These are phyloP conservation scores for Cyclotella choctawhatcheeana DNA, from an alignment of 108 stramenopile species.

Conservation along the genomic window DNA sequence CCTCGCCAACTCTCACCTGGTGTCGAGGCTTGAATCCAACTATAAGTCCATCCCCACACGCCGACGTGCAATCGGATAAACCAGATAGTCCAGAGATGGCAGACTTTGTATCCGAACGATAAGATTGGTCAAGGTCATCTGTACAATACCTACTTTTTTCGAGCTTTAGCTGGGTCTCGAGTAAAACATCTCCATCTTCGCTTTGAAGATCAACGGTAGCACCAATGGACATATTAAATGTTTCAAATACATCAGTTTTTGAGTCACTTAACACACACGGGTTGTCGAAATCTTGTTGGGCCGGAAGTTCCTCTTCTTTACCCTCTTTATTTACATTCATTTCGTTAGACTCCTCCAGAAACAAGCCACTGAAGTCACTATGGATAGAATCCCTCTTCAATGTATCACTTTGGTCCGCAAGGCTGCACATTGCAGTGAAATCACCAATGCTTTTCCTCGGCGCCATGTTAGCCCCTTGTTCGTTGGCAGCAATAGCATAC, in stretches of 20 bases:
- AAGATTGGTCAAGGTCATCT: background rate
- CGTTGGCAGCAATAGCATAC: conserved; percentile 11
- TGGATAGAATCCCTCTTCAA: too few species aligned
- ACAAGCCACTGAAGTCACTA: background rate
- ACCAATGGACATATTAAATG: too few species aligned
- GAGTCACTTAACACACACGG: too few species aligned
- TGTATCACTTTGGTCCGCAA: conserved; percentile 3
- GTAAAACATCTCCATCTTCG: too few species aligned
- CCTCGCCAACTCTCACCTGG: too few species aligned
- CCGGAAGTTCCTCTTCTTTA: background rate
- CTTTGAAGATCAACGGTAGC: too few species aligned
- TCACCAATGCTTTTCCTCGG: conserved; percentile 27
- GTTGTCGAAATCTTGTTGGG: background rate
- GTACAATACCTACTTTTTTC: background rate
- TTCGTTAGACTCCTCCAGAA: background rate
- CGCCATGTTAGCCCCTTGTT: conserved; percentile 30
- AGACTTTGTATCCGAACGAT: background rate
- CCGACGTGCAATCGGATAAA: conserved; percentile 1
- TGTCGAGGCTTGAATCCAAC: background rate
- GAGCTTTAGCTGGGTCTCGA: background rate
- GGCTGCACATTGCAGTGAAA: conserved; percentile 14
- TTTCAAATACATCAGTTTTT: too few species aligned
- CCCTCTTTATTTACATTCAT: background rate
- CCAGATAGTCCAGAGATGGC: background rate
- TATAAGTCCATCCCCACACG: conserved; percentile 7